Conservation (phyloP, 495 filamentous ascomycete species). For the Xylaria scruposa region DNA sequence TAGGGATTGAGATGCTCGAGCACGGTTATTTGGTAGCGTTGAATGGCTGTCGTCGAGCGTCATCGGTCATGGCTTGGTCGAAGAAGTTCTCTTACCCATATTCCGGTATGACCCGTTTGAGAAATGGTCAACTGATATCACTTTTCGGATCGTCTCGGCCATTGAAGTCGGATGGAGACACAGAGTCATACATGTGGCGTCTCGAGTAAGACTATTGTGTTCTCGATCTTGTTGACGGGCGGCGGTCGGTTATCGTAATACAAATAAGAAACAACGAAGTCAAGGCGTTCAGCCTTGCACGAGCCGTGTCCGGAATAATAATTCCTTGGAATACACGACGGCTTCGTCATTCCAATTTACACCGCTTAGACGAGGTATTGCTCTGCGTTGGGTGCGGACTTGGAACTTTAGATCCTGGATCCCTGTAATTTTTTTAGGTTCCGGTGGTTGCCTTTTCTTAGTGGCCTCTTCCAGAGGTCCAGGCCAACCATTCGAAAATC, state of each 20-base stretch:
- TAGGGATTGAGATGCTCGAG: neutral
- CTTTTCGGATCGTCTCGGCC: neutral
- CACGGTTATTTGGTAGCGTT: neutral
- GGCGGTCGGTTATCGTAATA: neutral
- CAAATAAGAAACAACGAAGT: neutral
- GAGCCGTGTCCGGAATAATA: neutral
- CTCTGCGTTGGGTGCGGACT: neutral
- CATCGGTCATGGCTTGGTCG: neutral
- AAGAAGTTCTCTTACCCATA: slow-evolving; percentile 8
- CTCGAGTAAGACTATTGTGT: slow-evolving; percentile 1
- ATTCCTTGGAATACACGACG: neutral
- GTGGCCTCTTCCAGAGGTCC: neutral
- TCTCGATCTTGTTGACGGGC: neutral
- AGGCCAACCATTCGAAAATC: neutral
- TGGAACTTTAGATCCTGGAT: neutral
- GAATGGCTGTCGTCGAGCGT: neutral
- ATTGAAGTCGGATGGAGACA: neutral
- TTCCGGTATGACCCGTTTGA: slow-evolving; percentile 13
- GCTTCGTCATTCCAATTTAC: slow-evolving; percentile 2
- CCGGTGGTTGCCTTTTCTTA: slow-evolving; percentile 19
- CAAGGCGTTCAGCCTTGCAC: slow-evolving; percentile 7
- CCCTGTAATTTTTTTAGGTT: slow-evolving; percentile 14
- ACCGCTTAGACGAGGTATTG: neutral
- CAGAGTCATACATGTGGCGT: neutral
- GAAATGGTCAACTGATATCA: neutral